phyloP scores from a whole-genome alignment of 2,329 filamentous ascomycete genomes.

The Alternaria sp. region DNA sequence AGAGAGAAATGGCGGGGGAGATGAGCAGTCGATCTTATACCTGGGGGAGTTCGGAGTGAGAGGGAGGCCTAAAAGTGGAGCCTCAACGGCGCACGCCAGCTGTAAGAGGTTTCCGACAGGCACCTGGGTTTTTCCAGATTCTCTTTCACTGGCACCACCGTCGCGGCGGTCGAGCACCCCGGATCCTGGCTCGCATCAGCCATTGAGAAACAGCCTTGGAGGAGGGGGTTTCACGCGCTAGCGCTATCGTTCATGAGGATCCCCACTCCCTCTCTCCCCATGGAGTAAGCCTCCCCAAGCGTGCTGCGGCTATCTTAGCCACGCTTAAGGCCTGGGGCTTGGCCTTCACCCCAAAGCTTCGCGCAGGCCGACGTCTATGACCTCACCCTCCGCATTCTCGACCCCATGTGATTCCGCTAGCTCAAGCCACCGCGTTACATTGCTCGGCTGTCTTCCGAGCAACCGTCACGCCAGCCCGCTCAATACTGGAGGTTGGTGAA shows the following conservation, averaged over 20 bases:
- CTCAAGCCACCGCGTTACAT: conserved; percentile 10
- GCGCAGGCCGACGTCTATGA: conserved; percentile 12
- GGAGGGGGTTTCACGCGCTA: conserved; percentile 10
- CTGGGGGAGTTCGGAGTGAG: conserved; percentile 4
- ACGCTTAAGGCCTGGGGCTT: conserved; percentile 5
- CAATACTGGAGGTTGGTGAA: neutral
- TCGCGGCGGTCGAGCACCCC: conserved; percentile 1
- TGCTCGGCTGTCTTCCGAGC: conserved; percentile 2
- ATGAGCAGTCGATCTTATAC: conserved; percentile 10
- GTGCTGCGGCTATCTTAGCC: conserved; percentile 9
- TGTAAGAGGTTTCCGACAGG: conserved; percentile 4
- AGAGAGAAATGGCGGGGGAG: conserved; percentile 1
- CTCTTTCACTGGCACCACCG: neutral
- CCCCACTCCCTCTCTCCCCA: conserved; percentile 9
- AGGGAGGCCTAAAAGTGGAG: conserved; percentile 16
- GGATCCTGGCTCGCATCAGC: conserved; percentile 2
- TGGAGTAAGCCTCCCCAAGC: conserved; percentile 14
- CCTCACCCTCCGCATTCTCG: conserved; percentile 1
- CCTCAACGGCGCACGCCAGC: conserved; percentile 9
- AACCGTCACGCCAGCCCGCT: neutral
- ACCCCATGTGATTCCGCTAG: neutral
- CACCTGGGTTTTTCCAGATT: neutral
- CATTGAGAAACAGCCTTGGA: conserved; percentile 4
- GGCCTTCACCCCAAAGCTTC: conserved; percentile 6
- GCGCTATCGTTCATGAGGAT: conserved; percentile 7